Percentiles rank a stretch among this genome's conserved stretches.
These are phyloP conservation scores for Volvariella surrecta DNA, from an alignment of 1,284 basidiomycete species.

Conservation along the genomic window DNA sequence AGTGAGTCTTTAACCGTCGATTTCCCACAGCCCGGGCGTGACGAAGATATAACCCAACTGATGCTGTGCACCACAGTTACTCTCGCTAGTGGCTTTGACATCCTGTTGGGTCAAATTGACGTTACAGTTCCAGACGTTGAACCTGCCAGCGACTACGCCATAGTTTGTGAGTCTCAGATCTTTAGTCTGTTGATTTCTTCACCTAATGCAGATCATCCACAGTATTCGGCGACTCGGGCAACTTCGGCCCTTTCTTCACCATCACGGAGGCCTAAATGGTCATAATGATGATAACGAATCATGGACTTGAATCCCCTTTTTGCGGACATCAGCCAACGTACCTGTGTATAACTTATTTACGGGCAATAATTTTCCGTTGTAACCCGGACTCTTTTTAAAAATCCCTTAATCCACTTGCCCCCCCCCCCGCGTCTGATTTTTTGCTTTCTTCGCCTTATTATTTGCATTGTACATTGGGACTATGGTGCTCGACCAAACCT, in stretches of 20 bases:
- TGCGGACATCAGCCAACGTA: too few species aligned
- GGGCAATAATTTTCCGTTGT: too few species aligned
- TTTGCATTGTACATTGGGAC: too few species aligned
- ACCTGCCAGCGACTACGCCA: slow-evolving; percentile 22
- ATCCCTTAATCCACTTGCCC: too few species aligned
- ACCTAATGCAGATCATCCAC: too few species aligned
- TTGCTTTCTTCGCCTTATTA: too few species aligned
- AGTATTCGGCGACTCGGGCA: slow-evolving; percentile 47
- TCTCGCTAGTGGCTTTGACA: slow-evolving; percentile 30
- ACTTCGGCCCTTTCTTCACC: slow-evolving; percentile 17
- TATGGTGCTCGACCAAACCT: too few species aligned
- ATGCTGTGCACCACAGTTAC: slow-evolving; percentile 14
- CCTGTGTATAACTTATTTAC: not conserved
- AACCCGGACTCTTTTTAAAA: too few species aligned
- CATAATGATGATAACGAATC: not conserved
- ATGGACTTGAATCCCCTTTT: not conserved
- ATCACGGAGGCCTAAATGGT: slow-evolving; percentile 2
- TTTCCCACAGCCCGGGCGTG: too few species aligned
- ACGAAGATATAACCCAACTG: too few species aligned
- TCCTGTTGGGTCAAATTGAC: slow-evolving; percentile 23
- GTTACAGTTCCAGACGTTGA: slow-evolving; percentile 29
- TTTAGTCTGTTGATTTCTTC: slow-evolving; percentile 4
- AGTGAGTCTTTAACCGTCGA: not conserved
- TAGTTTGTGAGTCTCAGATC: slow-evolving; percentile 30
- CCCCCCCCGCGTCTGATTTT: too few species aligned